Percentiles rank a stretch among this genome's conserved stretches.
These are phyloP conservation scores for Phytophthora rubi DNA, from an alignment of 352 stramenopile species.

Conservation along the genomic window DNA sequence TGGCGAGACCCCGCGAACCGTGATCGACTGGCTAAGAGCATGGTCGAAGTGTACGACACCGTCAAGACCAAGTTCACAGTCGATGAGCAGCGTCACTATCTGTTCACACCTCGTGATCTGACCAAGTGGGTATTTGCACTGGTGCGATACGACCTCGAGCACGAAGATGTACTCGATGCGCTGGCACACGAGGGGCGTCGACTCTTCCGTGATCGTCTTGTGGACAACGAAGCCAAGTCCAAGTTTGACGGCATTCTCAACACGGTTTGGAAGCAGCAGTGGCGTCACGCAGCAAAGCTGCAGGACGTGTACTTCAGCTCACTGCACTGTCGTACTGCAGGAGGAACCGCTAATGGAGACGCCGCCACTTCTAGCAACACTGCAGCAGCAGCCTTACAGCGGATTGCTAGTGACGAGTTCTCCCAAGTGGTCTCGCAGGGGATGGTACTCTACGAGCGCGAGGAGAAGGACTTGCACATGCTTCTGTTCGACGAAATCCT, in stretches of 20 bases:
- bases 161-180: constrained; percentile 92
- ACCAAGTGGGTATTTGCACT: constrained; percentile 92
- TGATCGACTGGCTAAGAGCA: constrained; percentile 83
- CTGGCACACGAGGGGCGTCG: constrained; percentile 89
- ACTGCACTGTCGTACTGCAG: constrained; percentile 51
- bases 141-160: constrained; percentile 89
- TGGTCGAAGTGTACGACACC: constrained; percentile 93
- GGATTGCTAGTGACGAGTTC: constrained; percentile 87
- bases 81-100: constrained; percentile 94
- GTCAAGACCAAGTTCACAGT: constrained; percentile 92
- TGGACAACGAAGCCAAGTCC: constrained; percentile 72
- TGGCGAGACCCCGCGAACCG: constrained; percentile 67
- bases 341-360: constrained; percentile 32
- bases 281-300: constrained; percentile 78
- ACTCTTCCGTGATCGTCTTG: constrained; percentile 92
- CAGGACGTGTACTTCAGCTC: constrained; percentile 90
- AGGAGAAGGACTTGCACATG: constrained; percentile 94
- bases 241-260: constrained; percentile 91
- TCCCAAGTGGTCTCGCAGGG: constrained; percentile 84
- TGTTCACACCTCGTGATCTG: constrained; percentile 94
- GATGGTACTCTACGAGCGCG: constrained; percentile 94
- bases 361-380: constrained; percentile 12
- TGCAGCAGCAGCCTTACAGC: constrained; percentile 38
- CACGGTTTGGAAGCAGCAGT: constrained; percentile 86
- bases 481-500: constrained; percentile 94